These are phyloP conservation scores for Chaetomidium leptoderma DNA, from an alignment of 495 filamentous ascomycete genomes.

Conservation along the genomic window DNA sequence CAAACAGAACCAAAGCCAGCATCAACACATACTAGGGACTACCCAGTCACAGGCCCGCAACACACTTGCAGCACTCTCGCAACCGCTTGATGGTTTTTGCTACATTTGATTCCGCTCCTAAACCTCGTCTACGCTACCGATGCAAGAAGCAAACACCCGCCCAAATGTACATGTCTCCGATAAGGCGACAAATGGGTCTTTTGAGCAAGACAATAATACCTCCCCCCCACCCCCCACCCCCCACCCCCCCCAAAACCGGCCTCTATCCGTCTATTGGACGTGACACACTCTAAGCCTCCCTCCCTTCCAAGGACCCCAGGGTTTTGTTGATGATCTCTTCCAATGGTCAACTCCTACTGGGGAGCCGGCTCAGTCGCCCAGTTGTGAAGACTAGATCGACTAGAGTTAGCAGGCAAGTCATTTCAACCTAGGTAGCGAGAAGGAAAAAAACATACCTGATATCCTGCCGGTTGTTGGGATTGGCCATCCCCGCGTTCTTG, in stretches of 20 bases:
- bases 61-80: no score
- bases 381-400: neutral
- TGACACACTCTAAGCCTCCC: neutral
- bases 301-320: neutral
- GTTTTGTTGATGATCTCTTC: neutral
- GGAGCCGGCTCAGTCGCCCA: slow-evolving; percentile 3
- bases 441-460: slow-evolving; percentile 16
- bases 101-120: neutral
- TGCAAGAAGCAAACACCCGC: slow-evolving; percentile 11
- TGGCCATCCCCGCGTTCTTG: slow-evolving; percentile 5
- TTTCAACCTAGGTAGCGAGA: neutral
- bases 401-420: neutral
- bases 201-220: neutral
- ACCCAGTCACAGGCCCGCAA: no score
- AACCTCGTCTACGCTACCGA: neutral
- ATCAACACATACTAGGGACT: no score
- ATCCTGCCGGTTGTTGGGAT: slow-evolving; percentile 16
- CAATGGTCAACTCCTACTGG: neutral
- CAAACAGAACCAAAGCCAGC: no score
- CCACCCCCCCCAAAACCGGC: neutral
- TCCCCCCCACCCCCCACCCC: no score
- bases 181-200: neutral
- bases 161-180: neutral
- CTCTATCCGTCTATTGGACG: slow-evolving; percentile 4
- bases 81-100: no score